Percentiles rank a stretch among this genome's conserved stretches.
Evolutionary conservation across 2,329 filamentous ascomycete species (phyloP).

Genomic region (Diaporthe caulivora): DNA sequence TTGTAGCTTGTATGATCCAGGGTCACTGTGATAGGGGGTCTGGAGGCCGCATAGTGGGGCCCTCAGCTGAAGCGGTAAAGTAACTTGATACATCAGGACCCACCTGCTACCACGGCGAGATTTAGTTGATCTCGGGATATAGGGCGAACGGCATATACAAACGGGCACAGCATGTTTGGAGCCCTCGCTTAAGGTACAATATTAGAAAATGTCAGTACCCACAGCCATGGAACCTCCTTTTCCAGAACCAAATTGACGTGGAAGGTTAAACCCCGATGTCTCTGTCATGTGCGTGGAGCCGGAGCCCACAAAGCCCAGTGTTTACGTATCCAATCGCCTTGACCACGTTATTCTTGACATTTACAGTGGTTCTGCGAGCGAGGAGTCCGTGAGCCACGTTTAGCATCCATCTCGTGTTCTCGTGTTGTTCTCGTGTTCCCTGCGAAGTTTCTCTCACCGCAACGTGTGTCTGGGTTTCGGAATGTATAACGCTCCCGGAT

Average conservation of each 20-base stretch:
- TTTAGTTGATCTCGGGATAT: slow-evolving; percentile 26
- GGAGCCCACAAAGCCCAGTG: slow-evolving; percentile 6
- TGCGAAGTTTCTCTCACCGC: background rate
- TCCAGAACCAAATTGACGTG: background rate
- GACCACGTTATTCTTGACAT: slow-evolving; percentile 11
- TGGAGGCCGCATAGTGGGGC: slow-evolving; percentile 7
- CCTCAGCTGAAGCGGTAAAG: slow-evolving; percentile 6
- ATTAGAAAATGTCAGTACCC: background rate
- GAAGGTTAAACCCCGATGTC: background rate
- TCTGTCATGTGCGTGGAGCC: slow-evolving; percentile 15
- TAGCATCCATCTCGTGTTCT: background rate
- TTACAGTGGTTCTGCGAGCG: slow-evolving; percentile 4
- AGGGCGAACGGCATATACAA: slow-evolving; percentile 18
- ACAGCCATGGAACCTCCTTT: slow-evolving; percentile 16
- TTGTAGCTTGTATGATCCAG: background rate
- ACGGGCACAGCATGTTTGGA: background rate
- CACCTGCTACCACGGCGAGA: slow-evolving; percentile 2
- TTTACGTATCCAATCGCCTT: background rate
- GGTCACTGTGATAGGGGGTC: slow-evolving; percentile 12
- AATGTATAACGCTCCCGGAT: background rate
- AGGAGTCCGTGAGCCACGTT: background rate
- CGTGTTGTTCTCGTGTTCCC: background rate
- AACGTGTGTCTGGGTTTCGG: background rate
- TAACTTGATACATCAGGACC: background rate
- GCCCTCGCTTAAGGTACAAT: slow-evolving; percentile 4